phyloP scores from a whole-genome alignment of 768 basidiomycete genomes.

The Tricholomella constricta region DNA sequence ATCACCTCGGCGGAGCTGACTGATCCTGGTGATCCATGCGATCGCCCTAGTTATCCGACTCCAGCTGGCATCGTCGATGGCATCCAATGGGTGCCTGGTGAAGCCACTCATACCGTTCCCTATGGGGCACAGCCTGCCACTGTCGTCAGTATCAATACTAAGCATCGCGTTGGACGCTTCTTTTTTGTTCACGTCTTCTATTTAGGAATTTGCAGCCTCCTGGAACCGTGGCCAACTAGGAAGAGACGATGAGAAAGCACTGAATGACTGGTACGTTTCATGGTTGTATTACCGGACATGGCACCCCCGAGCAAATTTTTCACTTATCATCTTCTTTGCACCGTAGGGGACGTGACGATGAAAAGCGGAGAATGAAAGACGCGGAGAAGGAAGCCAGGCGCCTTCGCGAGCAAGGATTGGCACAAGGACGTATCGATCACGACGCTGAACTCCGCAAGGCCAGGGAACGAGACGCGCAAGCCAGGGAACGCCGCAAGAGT shows the following conservation, averaged over 20 bases:
- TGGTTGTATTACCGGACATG: not conserved
- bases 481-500: slow-evolving; percentile 56
- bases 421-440: slow-evolving; percentile 37
- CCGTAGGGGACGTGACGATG: slow-evolving; percentile 49
- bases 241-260: slow-evolving; percentile 41
- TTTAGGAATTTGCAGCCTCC: slow-evolving; percentile 60
- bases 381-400: slow-evolving; percentile 44
- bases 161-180: slow-evolving; percentile 9
- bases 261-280: slow-evolving; percentile 46
- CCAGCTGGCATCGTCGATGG: slow-evolving; percentile 67
- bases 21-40: slow-evolving; percentile 23
- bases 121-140: slow-evolving; percentile 60
- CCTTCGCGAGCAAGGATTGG: slow-evolving; percentile 55
- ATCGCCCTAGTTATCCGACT: slow-evolving; percentile 64
- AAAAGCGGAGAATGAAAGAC: slow-evolving; percentile 45
- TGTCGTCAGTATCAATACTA: slow-evolving; percentile 37
- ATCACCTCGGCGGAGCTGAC: not conserved
- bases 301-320: slow-evolving; percentile 3
- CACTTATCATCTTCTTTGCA: slow-evolving; percentile 2
- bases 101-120: slow-evolving; percentile 63
- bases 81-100: slow-evolving; percentile 70
- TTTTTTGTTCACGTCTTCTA: slow-evolving; percentile 6
- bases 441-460: slow-evolving; percentile 58
- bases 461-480: slow-evolving; percentile 57
- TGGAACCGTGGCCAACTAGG: slow-evolving; percentile 49